A percentile compares a stretch with the other conserved stretches of the same genome.
Conservation (phyloP, 305 asterid species). For the Fraxinus floribunda region DNA sequence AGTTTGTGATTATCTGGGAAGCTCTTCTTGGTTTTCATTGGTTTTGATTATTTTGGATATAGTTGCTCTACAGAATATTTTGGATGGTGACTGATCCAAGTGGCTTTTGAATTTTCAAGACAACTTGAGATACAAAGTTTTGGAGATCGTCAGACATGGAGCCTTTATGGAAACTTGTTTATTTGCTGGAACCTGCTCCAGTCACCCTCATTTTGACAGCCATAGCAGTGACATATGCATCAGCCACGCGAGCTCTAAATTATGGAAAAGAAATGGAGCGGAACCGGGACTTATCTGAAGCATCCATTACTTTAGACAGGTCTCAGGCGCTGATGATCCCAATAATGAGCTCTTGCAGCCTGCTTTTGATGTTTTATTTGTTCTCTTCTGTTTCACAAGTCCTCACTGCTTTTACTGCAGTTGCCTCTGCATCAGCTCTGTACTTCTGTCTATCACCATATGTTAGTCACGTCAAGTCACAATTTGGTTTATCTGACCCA, state of each 20-base stretch:
- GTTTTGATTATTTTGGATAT: constrained; percentile 12
- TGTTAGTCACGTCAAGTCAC: constrained; percentile 52
- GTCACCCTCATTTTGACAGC: constrained; percentile 74
- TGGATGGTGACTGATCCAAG: constrained; percentile 14
- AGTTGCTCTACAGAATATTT: not conserved
- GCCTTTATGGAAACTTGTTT: constrained; percentile 73
- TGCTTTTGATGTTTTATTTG: constrained; percentile 89
- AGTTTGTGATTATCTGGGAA: not conserved
- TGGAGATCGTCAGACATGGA: constrained; percentile 50
- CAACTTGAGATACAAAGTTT: constrained; percentile 7
- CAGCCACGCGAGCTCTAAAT: constrained; percentile 81
- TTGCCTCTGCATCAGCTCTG: constrained; percentile 78
- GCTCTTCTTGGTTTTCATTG: not conserved
- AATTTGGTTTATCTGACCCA: constrained; percentile 69
- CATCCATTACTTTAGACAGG: constrained; percentile 83
- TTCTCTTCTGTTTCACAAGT: constrained; percentile 90
- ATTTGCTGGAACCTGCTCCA: constrained; percentile 86
- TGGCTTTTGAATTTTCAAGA: constrained; percentile 16
- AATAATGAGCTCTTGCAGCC: constrained; percentile 91
- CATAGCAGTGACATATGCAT: constrained; percentile 66
- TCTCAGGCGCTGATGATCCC: constrained; percentile 98
- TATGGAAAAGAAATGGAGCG: constrained; percentile 93
- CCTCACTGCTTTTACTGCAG: constrained; percentile 83
- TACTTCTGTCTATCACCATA: constrained; percentile 83
- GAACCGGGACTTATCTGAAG: constrained; percentile 82